These are phyloP conservation scores for Effrenium voratum DNA, from an alignment of 73 alveolate genomes.

Conservation along the genomic window DNA sequence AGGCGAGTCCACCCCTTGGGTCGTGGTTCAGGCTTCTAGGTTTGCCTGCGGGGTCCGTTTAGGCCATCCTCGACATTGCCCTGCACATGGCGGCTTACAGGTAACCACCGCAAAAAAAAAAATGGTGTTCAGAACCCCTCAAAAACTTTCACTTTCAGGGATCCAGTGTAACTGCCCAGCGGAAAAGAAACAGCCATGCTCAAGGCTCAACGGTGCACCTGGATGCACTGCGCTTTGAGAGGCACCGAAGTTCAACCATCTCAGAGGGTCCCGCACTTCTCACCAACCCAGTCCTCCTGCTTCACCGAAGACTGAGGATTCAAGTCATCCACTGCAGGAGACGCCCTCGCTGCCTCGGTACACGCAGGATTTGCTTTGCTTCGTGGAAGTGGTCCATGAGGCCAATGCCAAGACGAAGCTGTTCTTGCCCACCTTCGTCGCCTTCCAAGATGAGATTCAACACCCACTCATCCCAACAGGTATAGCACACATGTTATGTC, in stretches of 20 bases:
- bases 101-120: neutral
- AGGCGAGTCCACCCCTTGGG: no score
- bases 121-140: neutral
- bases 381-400: neutral
- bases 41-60: no score
- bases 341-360: slow-evolving; percentile 65
- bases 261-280: no score
- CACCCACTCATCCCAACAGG: neutral
- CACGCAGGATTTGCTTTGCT: neutral
- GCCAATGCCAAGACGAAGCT: slow-evolving; percentile 56
- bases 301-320: slow-evolving; percentile 33
- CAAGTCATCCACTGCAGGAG: slow-evolving; percentile 81
- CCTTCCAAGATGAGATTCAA: neutral
- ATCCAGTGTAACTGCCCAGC: no score
- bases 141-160: neutral
- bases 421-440: slow-evolving; percentile 78
- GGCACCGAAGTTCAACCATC: no score
- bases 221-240: no score
- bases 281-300: slow-evolving; percentile 69
- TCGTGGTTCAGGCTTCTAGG: no score
- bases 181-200: no score
- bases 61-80: no score
- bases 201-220: no score
- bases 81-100: no score
- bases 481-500: neutral